phyloP scores from a whole-genome alignment of 805 yeast species.

The Tetrapisispora fleetii region DNA sequence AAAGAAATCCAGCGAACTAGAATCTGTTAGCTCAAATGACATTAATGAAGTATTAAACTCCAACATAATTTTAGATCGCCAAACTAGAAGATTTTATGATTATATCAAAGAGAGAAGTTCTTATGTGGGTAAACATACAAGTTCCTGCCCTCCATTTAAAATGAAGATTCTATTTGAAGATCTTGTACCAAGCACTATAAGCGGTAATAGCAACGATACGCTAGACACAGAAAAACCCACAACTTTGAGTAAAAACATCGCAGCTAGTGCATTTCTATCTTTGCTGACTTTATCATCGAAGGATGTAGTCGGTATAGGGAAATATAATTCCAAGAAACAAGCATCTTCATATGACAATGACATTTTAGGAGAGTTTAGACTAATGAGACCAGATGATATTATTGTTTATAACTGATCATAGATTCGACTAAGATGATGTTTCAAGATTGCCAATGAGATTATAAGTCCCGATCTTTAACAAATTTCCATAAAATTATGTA shows the following conservation, averaged over 20 bases:
- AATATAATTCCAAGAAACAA: neutral
- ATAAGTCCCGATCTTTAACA: no score
- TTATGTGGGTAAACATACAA: slow-evolving; percentile 13
- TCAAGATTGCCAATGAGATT: no score
- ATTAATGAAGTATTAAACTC: neutral
- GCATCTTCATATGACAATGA: neutral
- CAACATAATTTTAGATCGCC: slow-evolving; percentile 12
- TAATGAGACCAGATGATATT: slow-evolving; percentile 3
- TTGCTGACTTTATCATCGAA: slow-evolving; percentile 22
- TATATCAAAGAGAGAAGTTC: slow-evolving; percentile 19
- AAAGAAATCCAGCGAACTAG: neutral
- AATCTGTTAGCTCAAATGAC: neutral
- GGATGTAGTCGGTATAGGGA: slow-evolving; percentile 9
- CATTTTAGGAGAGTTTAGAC: neutral
- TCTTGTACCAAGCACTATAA: slow-evolving; percentile 19
- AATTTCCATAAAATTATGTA: no score
- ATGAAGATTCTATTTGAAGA: slow-evolving; percentile 20
- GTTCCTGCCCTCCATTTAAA: slow-evolving; percentile 10
- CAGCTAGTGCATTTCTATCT: slow-evolving; percentile 26
- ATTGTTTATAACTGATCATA: slow-evolving; percentile 1
- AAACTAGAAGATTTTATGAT: slow-evolving; percentile 22
- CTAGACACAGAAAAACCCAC: neutral
- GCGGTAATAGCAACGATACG: slow-evolving; percentile 2
- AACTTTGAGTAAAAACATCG: slow-evolving; percentile 15
- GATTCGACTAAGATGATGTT: no score